Base-by-base conservation (phyloP, 179 eudicot genomes). In the Kewa caespitosa region DNA sequence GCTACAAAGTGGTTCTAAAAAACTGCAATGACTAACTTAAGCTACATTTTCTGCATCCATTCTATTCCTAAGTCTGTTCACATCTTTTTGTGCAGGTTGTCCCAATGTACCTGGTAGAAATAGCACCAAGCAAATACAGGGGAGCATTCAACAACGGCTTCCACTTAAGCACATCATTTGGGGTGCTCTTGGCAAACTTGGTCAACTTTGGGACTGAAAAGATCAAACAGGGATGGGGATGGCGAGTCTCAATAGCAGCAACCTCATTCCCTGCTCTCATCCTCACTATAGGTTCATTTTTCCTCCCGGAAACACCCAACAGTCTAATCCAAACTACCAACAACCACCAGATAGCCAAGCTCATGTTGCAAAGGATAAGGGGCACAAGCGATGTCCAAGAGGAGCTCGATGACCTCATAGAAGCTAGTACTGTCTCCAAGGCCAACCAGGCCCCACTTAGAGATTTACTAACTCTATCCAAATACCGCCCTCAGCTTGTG, bases 101-200 rank as follows among this genome's bases (percentile, higher is more conserved):
- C 17, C 87, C 84, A n/a, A 50, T 81, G 43, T 84, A 84, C 55
- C 66, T 84, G 37, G 81, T 79, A 46, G 87, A 84, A 36, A 84
- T 84, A 77, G 84, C 87, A 38, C 84, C 80, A 42, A 74, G 82
- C 28, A 75, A 62, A 48, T 76, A 75, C 76, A 72, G 87, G 60
- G 84, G 87, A 76, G 84, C 84, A 72, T 84, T 81, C 74, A 84
- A 76, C 81, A 84, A 75, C 13, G 80, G 81, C 39, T 84, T 84
- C 76, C 82, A 81, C 27, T 41, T 81, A 10, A 73, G 84, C 43
- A 60, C 79, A 8, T 36, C 80, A 11, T 37, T 78, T 11, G 87
- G 87, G 23, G 11, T 66, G 61, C 74, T 84, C 39, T 31, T 73
- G 15, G 87, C 87, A 31, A 78, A 69, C 73, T 11, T 84, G 39